phyloP scores from a whole-genome alignment of 2,329 filamentous ascomycete species.

The Ceratocystis papillata region DNA sequence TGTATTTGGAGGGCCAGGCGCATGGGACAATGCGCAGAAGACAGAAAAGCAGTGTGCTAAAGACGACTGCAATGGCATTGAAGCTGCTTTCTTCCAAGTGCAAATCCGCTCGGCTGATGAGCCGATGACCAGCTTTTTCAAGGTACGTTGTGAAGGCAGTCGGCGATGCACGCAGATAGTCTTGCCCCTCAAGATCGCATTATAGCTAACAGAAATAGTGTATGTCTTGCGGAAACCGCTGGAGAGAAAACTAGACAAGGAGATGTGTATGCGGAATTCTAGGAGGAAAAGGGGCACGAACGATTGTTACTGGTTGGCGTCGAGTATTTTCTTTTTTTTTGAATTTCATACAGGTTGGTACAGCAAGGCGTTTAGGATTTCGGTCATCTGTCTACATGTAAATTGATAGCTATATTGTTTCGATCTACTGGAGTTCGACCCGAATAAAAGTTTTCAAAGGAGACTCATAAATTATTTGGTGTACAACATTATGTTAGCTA shows the following conservation, averaged over 20 bases:
- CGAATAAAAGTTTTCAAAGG: neutral
- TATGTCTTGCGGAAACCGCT: constrained; percentile 54
- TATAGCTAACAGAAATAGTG: constrained; percentile 38
- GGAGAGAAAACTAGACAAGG: constrained; percentile 50
- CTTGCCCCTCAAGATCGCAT: neutral
- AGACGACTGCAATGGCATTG: constrained; percentile 65
- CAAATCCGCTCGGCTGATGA: constrained; percentile 98
- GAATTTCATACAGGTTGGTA: constrained; percentile 2
- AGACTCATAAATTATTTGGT: too few species aligned
- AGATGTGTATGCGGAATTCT: neutral
- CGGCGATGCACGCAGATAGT: constrained; percentile 18
- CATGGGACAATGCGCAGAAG: constrained; percentile 88
- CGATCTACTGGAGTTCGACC: neutral
- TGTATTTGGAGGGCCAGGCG: constrained; percentile 76
- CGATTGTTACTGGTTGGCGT: too few species aligned
- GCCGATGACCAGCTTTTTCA: constrained; percentile 95
- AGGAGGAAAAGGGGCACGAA: neutral
- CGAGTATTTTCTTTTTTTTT: neutral
- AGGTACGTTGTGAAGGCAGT: constrained; percentile 41
- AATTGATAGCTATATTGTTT: neutral
- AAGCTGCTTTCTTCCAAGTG: constrained; percentile 91
- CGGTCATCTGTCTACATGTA: neutral
- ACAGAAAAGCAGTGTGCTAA: constrained; percentile 70
- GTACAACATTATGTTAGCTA: neutral
- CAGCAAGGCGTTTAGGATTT: constrained; percentile 7